Base-by-base conservation (phyloP, 176 grass and related monocot genomes). In the Musa beccarii region DNA sequence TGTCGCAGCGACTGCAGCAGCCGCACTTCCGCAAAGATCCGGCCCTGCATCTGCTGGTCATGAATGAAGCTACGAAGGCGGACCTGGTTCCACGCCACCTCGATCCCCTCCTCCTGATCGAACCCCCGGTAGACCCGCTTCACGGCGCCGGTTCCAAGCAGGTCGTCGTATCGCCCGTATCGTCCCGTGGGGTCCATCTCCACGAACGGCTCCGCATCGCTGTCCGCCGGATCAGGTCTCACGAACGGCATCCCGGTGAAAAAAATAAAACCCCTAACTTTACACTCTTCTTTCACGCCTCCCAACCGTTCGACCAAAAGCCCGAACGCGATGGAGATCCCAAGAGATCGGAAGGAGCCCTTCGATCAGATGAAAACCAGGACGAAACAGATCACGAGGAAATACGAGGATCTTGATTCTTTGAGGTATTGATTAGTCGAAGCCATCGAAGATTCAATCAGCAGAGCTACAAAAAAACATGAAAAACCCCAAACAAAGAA, bases 71-170 rank as follows among this genome's bases (percentile, higher is more conserved):
- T 71, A 12, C 86, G 71, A 29, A 98, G 69, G 3, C 83, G 80
- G n/a, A 98, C 94, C 53, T 89, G 88, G 78, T 98, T 98, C 94
- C 94, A 98, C 25, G 90, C 94, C 73, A 98, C 88, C 88, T 98
- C 94, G 85, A 98, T 98, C 11, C 94, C 94, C 8, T 98, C 87
- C 82, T 98, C 88, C 85, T 93, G 94, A 85, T 98, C 94, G 88
- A 98, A 98, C 1, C 87, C 90, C 21, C 88, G 83, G 76, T 93
- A 98, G 8, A 98, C 94, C 88, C 89, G 93, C 86, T 98, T 98
- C 10, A 98, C 94, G 24, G 94, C 87, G 26, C 94, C 94, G 8
- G 75, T 77, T 0, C 94, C 94, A 10, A 98, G 83, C 25, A 98
- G 69, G 61, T 93, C 86, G 9, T 85, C 71, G 86, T 98, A 98